These are phyloP conservation scores for Aspergillus carbonarius DNA, from an alignment of 2,329 filamentous ascomycete species.

Conservation along the genomic window DNA sequence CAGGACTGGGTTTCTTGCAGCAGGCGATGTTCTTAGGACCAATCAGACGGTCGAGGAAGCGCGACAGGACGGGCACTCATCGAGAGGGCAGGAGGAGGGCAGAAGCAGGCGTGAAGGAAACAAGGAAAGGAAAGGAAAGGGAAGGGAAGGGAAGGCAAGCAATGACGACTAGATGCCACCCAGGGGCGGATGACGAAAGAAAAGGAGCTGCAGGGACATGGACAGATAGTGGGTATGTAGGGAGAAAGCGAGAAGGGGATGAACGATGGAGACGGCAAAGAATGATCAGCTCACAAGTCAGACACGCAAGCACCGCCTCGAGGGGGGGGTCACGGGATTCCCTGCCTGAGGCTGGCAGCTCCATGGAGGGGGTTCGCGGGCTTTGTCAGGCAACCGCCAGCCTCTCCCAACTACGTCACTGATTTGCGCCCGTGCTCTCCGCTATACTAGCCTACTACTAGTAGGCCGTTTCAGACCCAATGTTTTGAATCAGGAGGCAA, in stretches of 20 bases:
- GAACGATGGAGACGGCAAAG: neutral
- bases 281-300: neutral
- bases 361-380: neutral
- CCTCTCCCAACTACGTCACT: neutral
- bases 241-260: slow-evolving; percentile 6
- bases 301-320: slow-evolving; percentile 1
- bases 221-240: neutral
- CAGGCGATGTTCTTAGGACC: slow-evolving; percentile 26
- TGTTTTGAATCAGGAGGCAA: no score
- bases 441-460: neutral
- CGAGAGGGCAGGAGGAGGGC: slow-evolving; percentile 28
- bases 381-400: neutral
- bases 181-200: slow-evolving; percentile 2
- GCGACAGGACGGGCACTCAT: slow-evolving; percentile 33
- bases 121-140: neutral
- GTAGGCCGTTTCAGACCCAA: no score
- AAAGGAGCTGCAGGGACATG: slow-evolving; percentile 2
- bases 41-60: slow-evolving; percentile 34
- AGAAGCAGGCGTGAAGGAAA: neutral
- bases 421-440: neutral
- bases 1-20: neutral
- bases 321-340: neutral
- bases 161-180: neutral
- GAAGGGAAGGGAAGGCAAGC: slow-evolving; percentile 11
- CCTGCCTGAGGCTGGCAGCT: neutral